Evolutionary conservation across 805 yeast genomes (phyloP).

Genomic region (Lachancea waltii): DNA sequence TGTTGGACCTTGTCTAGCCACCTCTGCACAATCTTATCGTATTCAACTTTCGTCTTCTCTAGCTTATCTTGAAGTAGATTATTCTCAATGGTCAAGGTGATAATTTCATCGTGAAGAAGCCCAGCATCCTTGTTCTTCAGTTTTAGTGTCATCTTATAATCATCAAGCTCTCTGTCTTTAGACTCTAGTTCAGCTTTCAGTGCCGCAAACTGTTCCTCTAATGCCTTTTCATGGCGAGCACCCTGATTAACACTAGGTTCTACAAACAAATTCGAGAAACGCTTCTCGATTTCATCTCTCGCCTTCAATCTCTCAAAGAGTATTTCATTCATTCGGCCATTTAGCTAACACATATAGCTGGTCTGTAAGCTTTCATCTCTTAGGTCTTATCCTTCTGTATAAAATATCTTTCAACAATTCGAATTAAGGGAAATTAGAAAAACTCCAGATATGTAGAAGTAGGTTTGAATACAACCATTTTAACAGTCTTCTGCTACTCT

Average conservation of each 20-base stretch:
- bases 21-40: constrained; percentile 44
- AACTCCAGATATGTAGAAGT: too few species aligned
- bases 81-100: constrained; percentile 53
- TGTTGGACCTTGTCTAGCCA: constrained; percentile 51
- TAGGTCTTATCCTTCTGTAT: too few species aligned
- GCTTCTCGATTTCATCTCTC: constrained; percentile 19
- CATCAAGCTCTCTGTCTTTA: constrained; percentile 22
- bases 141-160: constrained; percentile 26
- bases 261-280: constrained; percentile 19
- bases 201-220: constrained; percentile 1
- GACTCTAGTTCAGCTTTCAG: constrained; percentile 15
- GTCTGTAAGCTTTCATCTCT: background rate
- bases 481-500: too few species aligned
- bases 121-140: constrained; percentile 53
- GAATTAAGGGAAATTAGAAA: too few species aligned
- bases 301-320: constrained; percentile 13
- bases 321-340: constrained; percentile 11
- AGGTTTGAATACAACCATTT: too few species aligned
- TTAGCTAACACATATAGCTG: background rate
- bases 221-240: background rate
- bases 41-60: constrained; percentile 39
- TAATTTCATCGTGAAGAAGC: constrained; percentile 58
- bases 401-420: too few species aligned
- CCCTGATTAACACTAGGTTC: constrained; percentile 2
- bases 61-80: constrained; percentile 34